Percentiles rank a stretch among this genome's conserved stretches.
These are phyloP conservation scores for Actinomucor elegans DNA, from an alignment of 371 early-diverging fungal species.

Conservation along the genomic window DNA sequence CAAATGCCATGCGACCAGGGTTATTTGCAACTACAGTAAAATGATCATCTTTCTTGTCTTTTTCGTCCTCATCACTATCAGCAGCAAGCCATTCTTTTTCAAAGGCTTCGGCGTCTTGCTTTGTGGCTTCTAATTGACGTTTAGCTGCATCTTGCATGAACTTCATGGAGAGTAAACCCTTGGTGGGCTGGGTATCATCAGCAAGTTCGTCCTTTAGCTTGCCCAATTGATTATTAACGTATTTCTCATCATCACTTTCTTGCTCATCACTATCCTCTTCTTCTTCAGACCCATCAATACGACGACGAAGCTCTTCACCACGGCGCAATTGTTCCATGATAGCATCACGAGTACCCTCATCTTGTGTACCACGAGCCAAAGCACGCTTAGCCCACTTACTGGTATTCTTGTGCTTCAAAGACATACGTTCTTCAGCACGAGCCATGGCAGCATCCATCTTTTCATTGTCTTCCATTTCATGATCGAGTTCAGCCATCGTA, in stretches of 20 bases:
- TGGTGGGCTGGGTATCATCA: slow-evolving; percentile 60
- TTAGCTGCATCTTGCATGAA: slow-evolving; percentile 90
- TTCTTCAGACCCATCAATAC: slow-evolving; percentile 72
- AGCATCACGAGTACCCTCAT: slow-evolving; percentile 77
- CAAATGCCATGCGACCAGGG: slow-evolving; percentile 66
- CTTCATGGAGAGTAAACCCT: slow-evolving; percentile 93
- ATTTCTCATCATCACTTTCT: slow-evolving; percentile 40
- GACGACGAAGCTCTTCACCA: slow-evolving; percentile 78
- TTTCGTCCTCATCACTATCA: slow-evolving; percentile 39
- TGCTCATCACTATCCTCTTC: slow-evolving; percentile 56
- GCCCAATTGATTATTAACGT: slow-evolving; percentile 36
- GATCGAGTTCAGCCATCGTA: slow-evolving; percentile 72
- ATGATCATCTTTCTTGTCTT: slow-evolving; percentile 23
- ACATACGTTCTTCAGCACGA: slow-evolving; percentile 92
- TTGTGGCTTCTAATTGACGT: slow-evolving; percentile 49
- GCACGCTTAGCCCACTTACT: slow-evolving; percentile 94
- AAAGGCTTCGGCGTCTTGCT: slow-evolving; percentile 52
- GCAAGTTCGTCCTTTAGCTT: slow-evolving; percentile 48
- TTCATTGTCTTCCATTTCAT: slow-evolving; percentile 65
- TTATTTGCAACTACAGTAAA: slow-evolving; percentile 46
- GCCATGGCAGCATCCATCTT: slow-evolving; percentile 67
- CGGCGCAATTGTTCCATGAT: slow-evolving; percentile 84
- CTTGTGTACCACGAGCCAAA: slow-evolving; percentile 65
- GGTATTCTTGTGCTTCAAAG: slow-evolving; percentile 90
- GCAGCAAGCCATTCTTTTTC: slow-evolving; percentile 44